phyloP scores from a whole-genome alignment of 208 protist species.

The Crithidia sp. region DNA sequence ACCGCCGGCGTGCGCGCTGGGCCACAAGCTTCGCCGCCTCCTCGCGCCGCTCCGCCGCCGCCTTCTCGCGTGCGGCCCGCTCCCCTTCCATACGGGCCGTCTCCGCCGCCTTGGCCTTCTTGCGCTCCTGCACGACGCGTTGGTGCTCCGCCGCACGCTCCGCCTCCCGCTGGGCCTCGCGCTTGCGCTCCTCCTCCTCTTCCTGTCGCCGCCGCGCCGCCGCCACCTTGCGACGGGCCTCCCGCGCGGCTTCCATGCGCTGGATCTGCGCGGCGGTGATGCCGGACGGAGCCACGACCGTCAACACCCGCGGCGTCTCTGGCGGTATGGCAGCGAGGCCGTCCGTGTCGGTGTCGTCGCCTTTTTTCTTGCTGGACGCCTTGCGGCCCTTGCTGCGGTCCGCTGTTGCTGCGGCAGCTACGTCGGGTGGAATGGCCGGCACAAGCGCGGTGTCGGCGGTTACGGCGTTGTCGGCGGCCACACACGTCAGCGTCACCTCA shows the following conservation, averaged over 20 bases:
- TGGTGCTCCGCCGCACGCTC: slow-evolving; percentile 59
- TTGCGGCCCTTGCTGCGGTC: background rate
- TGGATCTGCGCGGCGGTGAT: slow-evolving; percentile 51
- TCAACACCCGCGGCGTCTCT: slow-evolving; percentile 22
- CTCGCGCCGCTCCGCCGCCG: slow-evolving; percentile 45
- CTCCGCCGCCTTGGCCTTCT: slow-evolving; percentile 40
- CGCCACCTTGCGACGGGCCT: slow-evolving; percentile 51
- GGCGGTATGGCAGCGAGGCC: slow-evolving; percentile 8
- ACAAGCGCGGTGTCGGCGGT: slow-evolving; percentile 29
- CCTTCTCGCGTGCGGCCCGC: slow-evolving; percentile 30
- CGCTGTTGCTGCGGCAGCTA: background rate
- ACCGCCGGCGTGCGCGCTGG: slow-evolving; percentile 33
- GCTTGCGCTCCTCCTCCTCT: slow-evolving; percentile 52
- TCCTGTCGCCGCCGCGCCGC: slow-evolving; percentile 51
- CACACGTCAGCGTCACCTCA: slow-evolving; percentile 31
- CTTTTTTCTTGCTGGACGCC: background rate
- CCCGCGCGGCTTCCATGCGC: slow-evolving; percentile 50
- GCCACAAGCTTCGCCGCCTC: slow-evolving; percentile 47
- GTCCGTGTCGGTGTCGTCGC: background rate
- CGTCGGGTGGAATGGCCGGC: slow-evolving; percentile 8
- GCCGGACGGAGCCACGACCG: slow-evolving; percentile 41
- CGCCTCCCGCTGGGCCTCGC: slow-evolving; percentile 57
- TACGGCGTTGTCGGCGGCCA: slow-evolving; percentile 3
- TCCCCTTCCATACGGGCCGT: slow-evolving; percentile 38
- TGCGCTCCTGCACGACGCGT: slow-evolving; percentile 62